Evolutionary conservation across 139 green algal species (phyloP), one percentile per base, ranked within the genome.

Genomic region (Axilococcus clingmanii): DNA sequence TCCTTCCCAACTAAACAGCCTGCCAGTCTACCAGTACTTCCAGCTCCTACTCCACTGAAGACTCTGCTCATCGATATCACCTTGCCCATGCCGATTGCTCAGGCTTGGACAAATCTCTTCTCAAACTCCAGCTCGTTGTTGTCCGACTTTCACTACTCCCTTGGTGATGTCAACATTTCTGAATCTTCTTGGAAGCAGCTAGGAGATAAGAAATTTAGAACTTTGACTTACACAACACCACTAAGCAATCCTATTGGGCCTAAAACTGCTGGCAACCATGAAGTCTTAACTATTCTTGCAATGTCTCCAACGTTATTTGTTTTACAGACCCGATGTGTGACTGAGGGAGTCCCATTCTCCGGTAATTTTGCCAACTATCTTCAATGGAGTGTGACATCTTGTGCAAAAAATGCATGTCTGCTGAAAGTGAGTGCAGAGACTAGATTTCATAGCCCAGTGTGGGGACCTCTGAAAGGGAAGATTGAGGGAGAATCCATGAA

Each of bases 341-440:
- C 61, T 7, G 33, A 57, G 23, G 61, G 61, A 24, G 61, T 71
- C 7, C 62, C 62, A 17, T 71, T 71, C 33, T 40, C 62, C 22
- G 24, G 23, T 52, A 16, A 8, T 31, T 71, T 71, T 48, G 62
- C 32, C 20, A 71, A 71, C 47, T 24, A 59, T 48, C 16, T 71
- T 17, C 55, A 61, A 11, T 71, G 62, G 62, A 47, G 60, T 29
- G 54, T 37, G 4, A 47, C 11, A 7, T 15, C 24, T 15, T 40
- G 42, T 5, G 22, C 23, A 19, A 15, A 25, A 19, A 28, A 54
- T 37, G 15, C 14, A 8, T n/a, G 30, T 12, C 22, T n/a, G 33
- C 7, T 49, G 4, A 25, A 6, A 24, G 22, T 29, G 28, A 47
- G 55, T 50, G 63, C 36, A 36, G 63, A 71, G 40, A 66, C 48